A percentile compares a stretch with the other conserved stretches of the same genome.
These are phyloP conservation scores for Pythium brachiatum DNA, from an alignment of 352 stramenopile species.

Conservation along the genomic window DNA sequence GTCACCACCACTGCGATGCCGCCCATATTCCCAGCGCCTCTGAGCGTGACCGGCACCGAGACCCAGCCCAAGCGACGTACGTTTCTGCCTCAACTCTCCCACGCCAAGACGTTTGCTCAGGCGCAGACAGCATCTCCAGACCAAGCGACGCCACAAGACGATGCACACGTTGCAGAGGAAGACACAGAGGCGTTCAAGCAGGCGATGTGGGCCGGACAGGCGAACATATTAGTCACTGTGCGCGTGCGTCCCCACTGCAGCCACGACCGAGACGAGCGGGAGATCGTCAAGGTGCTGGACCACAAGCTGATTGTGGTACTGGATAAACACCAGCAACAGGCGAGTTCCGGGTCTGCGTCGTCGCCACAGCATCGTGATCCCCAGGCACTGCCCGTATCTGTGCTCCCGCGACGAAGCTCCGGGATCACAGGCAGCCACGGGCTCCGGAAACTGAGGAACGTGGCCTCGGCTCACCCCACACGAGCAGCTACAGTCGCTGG, in stretches of 20 bases:
- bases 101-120: slow-evolving; percentile 16
- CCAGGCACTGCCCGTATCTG: neutral
- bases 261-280: slow-evolving; percentile 63
- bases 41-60: slow-evolving; percentile 6
- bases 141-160: neutral
- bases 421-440: slow-evolving; percentile 26
- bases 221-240: slow-evolving; percentile 89
- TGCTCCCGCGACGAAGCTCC: neutral
- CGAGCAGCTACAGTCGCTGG: slow-evolving; percentile 2
- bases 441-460: slow-evolving; percentile 35
- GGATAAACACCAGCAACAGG: slow-evolving; percentile 33
- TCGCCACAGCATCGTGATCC: neutral
- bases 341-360: neutral
- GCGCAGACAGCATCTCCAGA: slow-evolving; percentile 13
- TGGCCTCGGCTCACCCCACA: slow-evolving; percentile 26
- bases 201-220: slow-evolving; percentile 85
- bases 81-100: slow-evolving; percentile 27
- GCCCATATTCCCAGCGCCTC: slow-evolving; percentile 17
- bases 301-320: slow-evolving; percentile 84
- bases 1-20: slow-evolving; percentile 12
- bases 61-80: slow-evolving; percentile 12
- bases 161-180: slow-evolving; percentile 3
- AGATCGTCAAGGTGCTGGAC: slow-evolving; percentile 86
- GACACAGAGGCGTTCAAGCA: slow-evolving; percentile 67
- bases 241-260: slow-evolving; percentile 77